Conservation (phyloP, 164 flowering plant genomes). For the Aristolochia californica region DNA sequence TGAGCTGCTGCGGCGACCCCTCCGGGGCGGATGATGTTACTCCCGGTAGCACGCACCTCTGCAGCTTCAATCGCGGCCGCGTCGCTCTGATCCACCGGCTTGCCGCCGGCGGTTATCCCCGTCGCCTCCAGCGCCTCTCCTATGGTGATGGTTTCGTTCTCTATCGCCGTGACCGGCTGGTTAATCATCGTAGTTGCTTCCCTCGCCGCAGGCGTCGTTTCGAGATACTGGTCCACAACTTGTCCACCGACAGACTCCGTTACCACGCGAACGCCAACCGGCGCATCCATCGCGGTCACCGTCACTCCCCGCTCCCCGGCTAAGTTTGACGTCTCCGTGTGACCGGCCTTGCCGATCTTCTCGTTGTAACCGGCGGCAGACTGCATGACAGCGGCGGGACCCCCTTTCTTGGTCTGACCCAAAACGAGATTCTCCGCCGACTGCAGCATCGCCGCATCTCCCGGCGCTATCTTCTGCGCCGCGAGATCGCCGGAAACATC, state of each 20-base stretch:
- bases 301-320: slow-evolving; percentile 5
- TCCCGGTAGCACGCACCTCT: slow-evolving; percentile 49
- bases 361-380: slow-evolving; percentile 33
- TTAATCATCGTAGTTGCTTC: too few relatives aligned
- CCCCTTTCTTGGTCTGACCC: slow-evolving; percentile 35
- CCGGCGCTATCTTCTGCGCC: slow-evolving; percentile 25
- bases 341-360: slow-evolving; percentile 34
- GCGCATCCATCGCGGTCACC: slow-evolving; percentile 1
- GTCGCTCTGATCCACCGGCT: slow-evolving; percentile 48
- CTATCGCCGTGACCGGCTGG: too few relatives aligned
- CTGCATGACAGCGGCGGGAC: slow-evolving; percentile 35
- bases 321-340: slow-evolving; percentile 23
- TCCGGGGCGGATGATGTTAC: slow-evolving; percentile 31
- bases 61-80: slow-evolving; percentile 66
- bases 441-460: slow-evolving; percentile 43
- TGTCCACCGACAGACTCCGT: slow-evolving; percentile 6
- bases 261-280: slow-evolving; percentile 1
- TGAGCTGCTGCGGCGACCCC: slow-evolving; percentile 56
- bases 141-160: slow-evolving; percentile 28
- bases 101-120: slow-evolving; percentile 42
- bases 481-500: slow-evolving; percentile 30
- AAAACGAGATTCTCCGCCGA: slow-evolving; percentile 31
- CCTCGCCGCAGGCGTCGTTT: not conserved
- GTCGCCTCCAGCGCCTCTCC: slow-evolving; percentile 73
- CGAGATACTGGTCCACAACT: not conserved